A percentile compares a stretch with the other conserved stretches of the same genome.
Evolutionary conservation across 192 early-diverging fungal species (phyloP).

Genomic region (Endogone sp.): DNA sequence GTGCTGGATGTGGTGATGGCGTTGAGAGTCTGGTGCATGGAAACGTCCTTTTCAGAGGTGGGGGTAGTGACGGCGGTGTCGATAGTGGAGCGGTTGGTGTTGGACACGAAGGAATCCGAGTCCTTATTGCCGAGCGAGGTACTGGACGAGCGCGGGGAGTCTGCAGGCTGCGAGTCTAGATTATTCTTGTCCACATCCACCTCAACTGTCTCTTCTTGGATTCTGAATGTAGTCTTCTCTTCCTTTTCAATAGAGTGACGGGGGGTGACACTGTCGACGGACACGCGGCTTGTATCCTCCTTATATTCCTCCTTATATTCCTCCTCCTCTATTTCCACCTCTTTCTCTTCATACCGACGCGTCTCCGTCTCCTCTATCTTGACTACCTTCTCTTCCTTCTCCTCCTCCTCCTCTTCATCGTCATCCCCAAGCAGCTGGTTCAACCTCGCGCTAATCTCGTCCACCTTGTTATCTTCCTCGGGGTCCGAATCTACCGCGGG

Average conservation of each 20-base stretch:
- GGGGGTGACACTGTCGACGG: constrained; percentile 4
- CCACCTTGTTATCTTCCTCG: too few relatives aligned
- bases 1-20: too few relatives aligned
- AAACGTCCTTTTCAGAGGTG: constrained; percentile 17
- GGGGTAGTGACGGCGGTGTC: constrained; percentile 25
- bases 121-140: constrained; percentile 7
- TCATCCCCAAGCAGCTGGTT: too few relatives aligned
- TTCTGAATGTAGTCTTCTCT: constrained; percentile 4
- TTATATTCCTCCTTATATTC: constrained; percentile 17
- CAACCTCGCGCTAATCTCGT: too few relatives aligned
- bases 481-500: too few relatives aligned
- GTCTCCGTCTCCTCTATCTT: too few relatives aligned
- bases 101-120: constrained; percentile 1
- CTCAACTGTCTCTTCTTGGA: constrained; percentile 7
- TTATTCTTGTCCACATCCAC: constrained; percentile 1
- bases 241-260: not conserved
- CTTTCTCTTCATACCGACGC: constrained; percentile 7
- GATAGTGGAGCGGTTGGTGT: constrained; percentile 18
- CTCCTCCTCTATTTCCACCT: constrained; percentile 10
- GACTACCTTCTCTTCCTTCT: too few relatives aligned
- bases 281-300: constrained; percentile 4
- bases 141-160: constrained; percentile 1
- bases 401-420: too few relatives aligned
- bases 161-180: constrained; percentile 1
- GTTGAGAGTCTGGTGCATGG: too few relatives aligned